Evolutionary conservation across 2,329 filamentous ascomycete species (phyloP), one percentile per base, ranked within the genome.

Genomic region (Lizonia empirigonia): DNA sequence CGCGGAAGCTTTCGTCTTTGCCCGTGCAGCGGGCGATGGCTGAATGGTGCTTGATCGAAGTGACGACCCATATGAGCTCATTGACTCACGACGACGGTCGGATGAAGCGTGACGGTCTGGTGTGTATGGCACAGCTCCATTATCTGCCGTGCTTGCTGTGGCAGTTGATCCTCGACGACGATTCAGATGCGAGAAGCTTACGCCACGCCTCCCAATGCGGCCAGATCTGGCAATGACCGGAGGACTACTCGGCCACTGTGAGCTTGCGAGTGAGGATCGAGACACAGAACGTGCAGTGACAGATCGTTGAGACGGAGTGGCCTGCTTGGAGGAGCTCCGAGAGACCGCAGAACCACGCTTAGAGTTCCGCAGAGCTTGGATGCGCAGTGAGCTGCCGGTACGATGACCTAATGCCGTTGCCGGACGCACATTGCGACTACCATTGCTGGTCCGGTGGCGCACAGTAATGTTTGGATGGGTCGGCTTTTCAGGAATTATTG

Each of bases 381-480:
- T 69, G 13, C 78, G 74, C 36, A 78, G 66, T 9, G 74, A 74
- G 49, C 74, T 75, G 10, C 72, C 72, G 38, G 76, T 76, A 27
- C 69, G 76, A 53, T 74, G 68, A 53, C 65, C 73, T 19, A 72
- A 60, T 6, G 68, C 65, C 38, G 72, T 70, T 36, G 63, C 68
- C 22, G 72, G 67, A 37, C 71, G 73, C 12, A 63, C 56, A 23
- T 69, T 75, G 16, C 69, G 73, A 33, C 64, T 71, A 27, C 62
- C 59, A 32, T 59, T 64, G 40, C 63, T 71, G 53, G 68, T 58
- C 49, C 68, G 74, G 40, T 85, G 83, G 63, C 91, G 87, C 38
- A 94, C 79, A 0, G 84, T 85, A 42, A 91, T 83, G 61, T 85
- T 88, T 23, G 86, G 81, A 62, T 85, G 85, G 53, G 85, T 82